These are phyloP conservation scores for Aspergillus cavernicola DNA, from an alignment of 495 filamentous ascomycete genomes.

Conservation along the genomic window DNA sequence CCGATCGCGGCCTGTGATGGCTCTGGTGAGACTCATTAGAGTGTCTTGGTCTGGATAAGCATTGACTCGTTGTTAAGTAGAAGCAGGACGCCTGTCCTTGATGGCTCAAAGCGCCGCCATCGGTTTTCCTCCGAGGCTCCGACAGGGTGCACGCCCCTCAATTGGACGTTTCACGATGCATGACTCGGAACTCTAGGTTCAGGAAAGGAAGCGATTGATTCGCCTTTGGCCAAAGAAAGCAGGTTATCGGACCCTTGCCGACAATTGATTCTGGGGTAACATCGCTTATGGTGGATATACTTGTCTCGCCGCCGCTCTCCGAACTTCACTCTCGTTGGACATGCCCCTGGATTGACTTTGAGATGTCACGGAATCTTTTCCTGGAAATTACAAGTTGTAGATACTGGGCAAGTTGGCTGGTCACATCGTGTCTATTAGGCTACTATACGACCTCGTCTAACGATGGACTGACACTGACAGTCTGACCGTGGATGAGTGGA, in stretches of 20 bases:
- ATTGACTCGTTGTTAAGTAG: background rate
- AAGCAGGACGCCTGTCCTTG: background rate
- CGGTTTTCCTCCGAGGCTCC: conserved; percentile 1
- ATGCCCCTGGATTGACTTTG: background rate
- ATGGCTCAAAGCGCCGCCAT: background rate
- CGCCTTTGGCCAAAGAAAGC: background rate
- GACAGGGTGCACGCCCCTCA: background rate
- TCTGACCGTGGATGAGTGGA: too few relatives aligned
- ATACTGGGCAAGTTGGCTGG: background rate
- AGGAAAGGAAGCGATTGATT: conserved; percentile 1
- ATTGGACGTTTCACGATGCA: background rate
- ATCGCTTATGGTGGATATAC: background rate
- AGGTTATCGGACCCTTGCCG: background rate
- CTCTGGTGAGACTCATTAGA: too few relatives aligned
- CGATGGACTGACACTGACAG: too few relatives aligned
- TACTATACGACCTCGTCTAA: too few relatives aligned
- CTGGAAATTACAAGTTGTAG: background rate
- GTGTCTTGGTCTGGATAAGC: background rate
- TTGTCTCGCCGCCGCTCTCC: background rate
- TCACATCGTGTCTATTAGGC: background rate
- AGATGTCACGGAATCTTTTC: background rate
- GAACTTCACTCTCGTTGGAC: background rate
- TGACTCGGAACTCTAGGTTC: background rate
- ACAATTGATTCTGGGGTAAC: background rate
- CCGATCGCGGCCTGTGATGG: too few relatives aligned